These are phyloP conservation scores for Funneliformis geosporum DNA, from an alignment of 192 early-diverging fungal genomes.

Conservation along the genomic window DNA sequence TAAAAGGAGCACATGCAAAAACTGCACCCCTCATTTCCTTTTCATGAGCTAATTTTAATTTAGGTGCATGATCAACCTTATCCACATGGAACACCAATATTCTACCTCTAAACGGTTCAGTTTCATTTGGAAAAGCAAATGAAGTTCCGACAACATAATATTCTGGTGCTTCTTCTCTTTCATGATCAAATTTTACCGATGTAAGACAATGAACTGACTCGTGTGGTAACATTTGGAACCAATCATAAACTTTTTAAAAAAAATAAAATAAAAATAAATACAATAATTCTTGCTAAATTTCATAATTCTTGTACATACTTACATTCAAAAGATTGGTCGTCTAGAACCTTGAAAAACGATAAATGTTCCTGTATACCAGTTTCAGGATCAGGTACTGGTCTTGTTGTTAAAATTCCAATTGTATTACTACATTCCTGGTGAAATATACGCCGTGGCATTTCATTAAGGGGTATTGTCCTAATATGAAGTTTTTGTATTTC, in stretches of 20 bases:
- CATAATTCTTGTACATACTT: conserved; percentile 25
- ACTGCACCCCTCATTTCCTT: conserved; percentile 64
- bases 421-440: conserved; percentile 56
- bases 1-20: conserved; percentile 59
- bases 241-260: conserved; percentile 18
- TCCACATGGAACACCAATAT: conserved; percentile 59
- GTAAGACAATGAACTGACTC: conserved; percentile 51
- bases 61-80: conserved; percentile 43
- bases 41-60: conserved; percentile 54
- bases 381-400: neutral
- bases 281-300: neutral
- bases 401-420: conserved; percentile 65
- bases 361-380: neutral
- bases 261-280: neutral
- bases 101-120: conserved; percentile 71
- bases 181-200: conserved; percentile 41
- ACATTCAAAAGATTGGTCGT: conserved; percentile 76
- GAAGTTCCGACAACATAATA: conserved; percentile 81
- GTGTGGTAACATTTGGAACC: conserved; percentile 10
- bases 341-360: conserved; percentile 61
- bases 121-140: conserved; percentile 52
- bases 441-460: conserved; percentile 71
- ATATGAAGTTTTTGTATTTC: conserved; percentile 85
- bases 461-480: conserved; percentile 60
- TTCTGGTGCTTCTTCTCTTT: conserved; percentile 35